Evolutionary conservation across 106 monocot species (phyloP), one percentile per base, ranked within the genome.

Genomic region (Phalaenopsis aphrodite): DNA sequence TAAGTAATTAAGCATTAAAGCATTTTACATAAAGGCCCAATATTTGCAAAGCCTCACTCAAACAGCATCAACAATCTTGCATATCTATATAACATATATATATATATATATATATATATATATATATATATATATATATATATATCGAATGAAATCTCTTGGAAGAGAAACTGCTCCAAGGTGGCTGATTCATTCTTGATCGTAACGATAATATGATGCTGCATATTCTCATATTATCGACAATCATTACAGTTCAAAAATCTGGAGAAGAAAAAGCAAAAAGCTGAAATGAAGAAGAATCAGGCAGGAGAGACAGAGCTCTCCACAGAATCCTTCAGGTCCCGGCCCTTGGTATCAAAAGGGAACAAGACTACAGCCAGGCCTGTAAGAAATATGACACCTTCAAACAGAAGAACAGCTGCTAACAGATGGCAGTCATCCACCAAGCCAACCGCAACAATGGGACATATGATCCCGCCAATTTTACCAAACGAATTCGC

Each of bases 351-450:
- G 2, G 76, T 76, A 18, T 76, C 76, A 47, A 76, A 15, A 10
- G 76, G 76, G 76, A 76, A 76, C 8, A 76, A 76, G 49, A 76
- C 11, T 49, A 76, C 76, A 52, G 48, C 76, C 14, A 76, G 10
- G 14, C 48, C 48, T 48, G 76, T 48, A 2, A 49, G 3, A 76
- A 76, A 49, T 2, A 76, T 24, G 14, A 76, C 24, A 11, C 48
- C 76, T 49, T 47, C 76, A 49, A 48, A 76, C 0, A 76, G 76
- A 49, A 76, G 76, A 76, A 76, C 24, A 30, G 76, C 76, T 23
- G 46, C 76, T 24, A 19, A 17, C 52, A 19, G 76, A 49, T 49
- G 76, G 76, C 76, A 76, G 23, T 46, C 49, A 12, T 76, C 49
- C 16, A 76, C 49, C 48, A 76, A 49, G 46, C 76, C 76, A 49